These are phyloP conservation scores for Dillenia turbinata DNA, from an alignment of 164 flowering plant genomes.

Conservation along the genomic window DNA sequence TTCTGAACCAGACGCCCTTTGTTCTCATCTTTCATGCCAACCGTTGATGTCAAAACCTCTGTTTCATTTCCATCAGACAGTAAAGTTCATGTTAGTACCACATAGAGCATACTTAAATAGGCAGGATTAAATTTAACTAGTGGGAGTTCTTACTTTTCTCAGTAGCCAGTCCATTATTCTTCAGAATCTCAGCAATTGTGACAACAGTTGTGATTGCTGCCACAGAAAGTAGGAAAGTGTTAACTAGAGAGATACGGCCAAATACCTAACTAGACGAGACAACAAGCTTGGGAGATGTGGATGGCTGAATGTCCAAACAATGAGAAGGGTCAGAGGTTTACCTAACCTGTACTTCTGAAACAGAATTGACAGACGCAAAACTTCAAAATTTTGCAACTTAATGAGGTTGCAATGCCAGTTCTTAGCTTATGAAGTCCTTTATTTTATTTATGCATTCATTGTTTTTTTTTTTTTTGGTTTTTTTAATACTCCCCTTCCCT, in stretches of 20 bases:
- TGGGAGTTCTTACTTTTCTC: conserved; percentile 59
- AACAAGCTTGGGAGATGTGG: neutral
- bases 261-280: neutral
- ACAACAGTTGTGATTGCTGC: conserved; percentile 88
- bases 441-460: too few species aligned
- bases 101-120: neutral
- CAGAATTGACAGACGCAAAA: too few species aligned
- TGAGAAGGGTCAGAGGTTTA: too few species aligned
- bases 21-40: conserved; percentile 72
- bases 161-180: conserved; percentile 71
- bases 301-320: too few species aligned
- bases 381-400: too few species aligned
- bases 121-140: neutral
- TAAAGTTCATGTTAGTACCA: too few species aligned
- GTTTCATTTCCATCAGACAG: conserved; percentile 11
- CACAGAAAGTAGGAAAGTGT: neutral
- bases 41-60: conserved; percentile 73
- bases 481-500: too few species aligned
- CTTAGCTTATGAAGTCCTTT: too few species aligned
- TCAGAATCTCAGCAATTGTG: conserved; percentile 77
- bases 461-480: too few species aligned
- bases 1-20: conserved; percentile 68
- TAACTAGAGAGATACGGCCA: neutral
- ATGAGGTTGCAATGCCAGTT: too few species aligned
- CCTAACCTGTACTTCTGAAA: too few species aligned